Base-by-base conservation (phyloP, 805 yeast species). In the Pichia sporocuriosa region DNA sequence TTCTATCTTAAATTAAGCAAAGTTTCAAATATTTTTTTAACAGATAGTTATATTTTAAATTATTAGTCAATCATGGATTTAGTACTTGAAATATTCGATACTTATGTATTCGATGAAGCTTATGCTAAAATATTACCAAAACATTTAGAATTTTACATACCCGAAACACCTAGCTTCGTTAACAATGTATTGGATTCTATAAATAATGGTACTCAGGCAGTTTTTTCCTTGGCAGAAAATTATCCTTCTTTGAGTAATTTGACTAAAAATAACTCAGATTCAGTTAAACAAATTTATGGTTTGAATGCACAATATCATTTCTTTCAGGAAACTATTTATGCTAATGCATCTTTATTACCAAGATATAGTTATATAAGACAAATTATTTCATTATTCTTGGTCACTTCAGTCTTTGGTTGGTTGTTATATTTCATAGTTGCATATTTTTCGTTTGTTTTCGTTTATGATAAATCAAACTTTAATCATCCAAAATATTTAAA, bases 401-500 rank as follows among this genome's bases (percentile, higher is more conserved):
- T 89, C 34, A 83, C 88, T 51, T 75, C 87, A 25, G 43, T 90
- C 5, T 89, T 90, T 55, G 98, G 97, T 32, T 81, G 90, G 84
- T 29, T 79, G n/a, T 63, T 90, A 34, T 93, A 93, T 62, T 67
- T 88, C 32, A 51, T 66, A 16, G 81, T 79, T 39, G 97, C 97
- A 3, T 69, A 79, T 13, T 53, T 84, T n/a, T 79, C 95, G 10
- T 93, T 84, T 61, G 51, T 70, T 28, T 77, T 82, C 52, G 79
- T 93, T 20, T 93, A 86, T 59, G 97, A 93, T 64, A 83, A 81
- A 58, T 79, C 80, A 41, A 85, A 87, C 45, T 87, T 90, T 73
- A 86, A 90, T 65, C 98, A 93, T 62, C 98, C 98, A 45, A 76
- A 96, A 61, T 90, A 85, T 63, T 73, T 93, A 64, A 93, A 93